A percentile compares a stretch with the other conserved stretches of the same genome.
phyloP scores from a whole-genome alignment of 2,329 filamentous ascomycete genomes.

The Penicillium oxalicum region DNA sequence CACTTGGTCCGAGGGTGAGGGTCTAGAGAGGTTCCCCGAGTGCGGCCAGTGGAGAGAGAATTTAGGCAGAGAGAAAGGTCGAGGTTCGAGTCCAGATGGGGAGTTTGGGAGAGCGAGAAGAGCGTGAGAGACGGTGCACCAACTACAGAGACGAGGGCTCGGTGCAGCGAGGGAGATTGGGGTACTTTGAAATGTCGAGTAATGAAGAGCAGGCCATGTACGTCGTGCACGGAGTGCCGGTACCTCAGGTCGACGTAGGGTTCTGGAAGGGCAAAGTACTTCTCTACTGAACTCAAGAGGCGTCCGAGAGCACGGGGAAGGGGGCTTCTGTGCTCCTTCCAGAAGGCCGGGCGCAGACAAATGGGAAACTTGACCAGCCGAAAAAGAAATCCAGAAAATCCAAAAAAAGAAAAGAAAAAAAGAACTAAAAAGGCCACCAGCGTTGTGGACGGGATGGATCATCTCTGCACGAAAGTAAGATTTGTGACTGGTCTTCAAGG shows the following conservation, averaged over 20 bases:
- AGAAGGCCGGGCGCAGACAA: slow-evolving; percentile 13
- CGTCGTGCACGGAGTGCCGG: no score
- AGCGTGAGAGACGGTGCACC: slow-evolving; percentile 3
- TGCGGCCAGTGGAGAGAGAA: neutral
- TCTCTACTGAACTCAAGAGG: no score
- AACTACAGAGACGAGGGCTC: no score
- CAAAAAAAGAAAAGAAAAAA: neutral
- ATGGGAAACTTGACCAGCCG: no score
- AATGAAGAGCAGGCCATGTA: no score
- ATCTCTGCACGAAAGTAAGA: slow-evolving; percentile 3
- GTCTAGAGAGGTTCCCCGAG: no score
- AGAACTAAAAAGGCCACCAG: slow-evolving; percentile 8
- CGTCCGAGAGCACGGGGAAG: slow-evolving; percentile 14
- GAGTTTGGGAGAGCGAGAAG: slow-evolving; percentile 7
- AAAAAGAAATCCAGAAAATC: no score
- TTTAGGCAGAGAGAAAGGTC: neutral
- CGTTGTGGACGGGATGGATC: slow-evolving; percentile 18
- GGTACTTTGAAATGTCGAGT: no score
- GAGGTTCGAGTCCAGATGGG: neutral
- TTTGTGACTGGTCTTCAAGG: neutral
- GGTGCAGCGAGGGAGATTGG: no score
- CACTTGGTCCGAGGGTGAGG: no score
- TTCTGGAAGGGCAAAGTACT: no score
- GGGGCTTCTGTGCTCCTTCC: slow-evolving; percentile 20
- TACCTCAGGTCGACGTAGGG: no score